phyloP scores from a whole-genome alignment of 2,329 filamentous ascomycete species.

The Aspergillus melleus region DNA sequence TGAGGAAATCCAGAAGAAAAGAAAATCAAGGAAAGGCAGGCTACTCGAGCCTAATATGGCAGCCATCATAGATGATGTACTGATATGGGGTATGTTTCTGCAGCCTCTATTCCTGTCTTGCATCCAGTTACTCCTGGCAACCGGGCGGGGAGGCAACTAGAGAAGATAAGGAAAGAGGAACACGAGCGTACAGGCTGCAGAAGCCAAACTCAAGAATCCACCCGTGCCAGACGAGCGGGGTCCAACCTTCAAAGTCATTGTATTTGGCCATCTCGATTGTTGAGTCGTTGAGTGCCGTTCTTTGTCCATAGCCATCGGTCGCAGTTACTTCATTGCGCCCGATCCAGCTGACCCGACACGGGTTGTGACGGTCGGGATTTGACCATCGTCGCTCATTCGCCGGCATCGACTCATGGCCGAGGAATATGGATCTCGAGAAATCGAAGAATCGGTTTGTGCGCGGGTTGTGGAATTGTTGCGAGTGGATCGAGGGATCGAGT shows the following conservation, averaged over 20 bases:
- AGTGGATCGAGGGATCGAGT: background rate
- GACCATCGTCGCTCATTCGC: background rate
- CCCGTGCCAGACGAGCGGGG: background rate
- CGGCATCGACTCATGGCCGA: background rate
- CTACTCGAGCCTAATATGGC: background rate
- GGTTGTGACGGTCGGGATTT: background rate
- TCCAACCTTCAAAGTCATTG: background rate
- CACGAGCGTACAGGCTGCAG: background rate
- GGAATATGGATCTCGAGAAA: background rate
- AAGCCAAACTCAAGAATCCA: background rate
- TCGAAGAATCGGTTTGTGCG: background rate
- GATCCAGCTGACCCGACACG: background rate
- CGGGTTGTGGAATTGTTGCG: background rate
- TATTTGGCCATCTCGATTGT: background rate
- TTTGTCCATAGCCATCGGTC: background rate
- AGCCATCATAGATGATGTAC: background rate
- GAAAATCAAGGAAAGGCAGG: background rate
- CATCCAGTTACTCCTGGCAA: background rate
- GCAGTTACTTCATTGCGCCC: background rate
- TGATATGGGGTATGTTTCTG: background rate
- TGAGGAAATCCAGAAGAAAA: background rate
- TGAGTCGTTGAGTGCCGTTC: background rate
- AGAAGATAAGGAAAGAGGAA: background rate
- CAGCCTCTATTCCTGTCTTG: background rate
- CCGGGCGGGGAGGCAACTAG: too few species aligned